Evolutionary conservation across 1,284 basidiomycete genomes (phyloP), one percentile per base, ranked within the genome.

Genomic region (Neonothopanus nambi): DNA sequence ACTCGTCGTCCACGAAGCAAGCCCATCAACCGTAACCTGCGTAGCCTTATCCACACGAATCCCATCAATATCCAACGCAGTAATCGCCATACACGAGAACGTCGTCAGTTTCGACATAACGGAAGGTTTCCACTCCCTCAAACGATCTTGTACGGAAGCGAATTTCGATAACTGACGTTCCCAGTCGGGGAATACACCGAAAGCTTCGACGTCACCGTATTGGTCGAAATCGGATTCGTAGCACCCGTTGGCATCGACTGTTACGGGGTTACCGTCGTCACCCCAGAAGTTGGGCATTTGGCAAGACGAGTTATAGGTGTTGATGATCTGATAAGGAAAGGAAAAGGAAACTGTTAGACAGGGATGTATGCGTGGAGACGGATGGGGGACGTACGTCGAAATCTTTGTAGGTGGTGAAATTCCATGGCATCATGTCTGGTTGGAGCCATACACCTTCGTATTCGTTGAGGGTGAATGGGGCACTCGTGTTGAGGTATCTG

Each of bases 41-140:
- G 92, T 95, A 23, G 93, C 84, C 71, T 96, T 96, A 71, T 95
- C 93, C 72, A 96, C 87, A 73, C 93, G 93, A 66, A 96, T 94
- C 54, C 85, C 93, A 66, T 96, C 93, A 60, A 95, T 78, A 65
- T 95, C 93, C 43, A 95, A 81, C 0, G 92, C 88, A 51, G 84
- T 82, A 68, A 95, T 89, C 37, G 85, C 82, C 78, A 96, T 81
- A 72, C 93, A 95, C 2, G 87, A 79, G 66, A 95, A 93, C 38
- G 76, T 74, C 59, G 87, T 76, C 42, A 96, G 81, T 67, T 87
- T 90, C 3, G 77, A 78, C 55, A 55, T 46, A 13, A 59, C 58
- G 2, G 33, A 18, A n/a, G 58, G 52, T 20, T 85, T 82, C 93
- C 93, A 90, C 67, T 90, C 88, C 43, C 87, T 77, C 42, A 95